A percentile compares a stretch with the other conserved stretches of the same genome.
phyloP scores from a whole-genome alignment of 1,139 yeast species.

The Suhomyces bolitotheri region DNA sequence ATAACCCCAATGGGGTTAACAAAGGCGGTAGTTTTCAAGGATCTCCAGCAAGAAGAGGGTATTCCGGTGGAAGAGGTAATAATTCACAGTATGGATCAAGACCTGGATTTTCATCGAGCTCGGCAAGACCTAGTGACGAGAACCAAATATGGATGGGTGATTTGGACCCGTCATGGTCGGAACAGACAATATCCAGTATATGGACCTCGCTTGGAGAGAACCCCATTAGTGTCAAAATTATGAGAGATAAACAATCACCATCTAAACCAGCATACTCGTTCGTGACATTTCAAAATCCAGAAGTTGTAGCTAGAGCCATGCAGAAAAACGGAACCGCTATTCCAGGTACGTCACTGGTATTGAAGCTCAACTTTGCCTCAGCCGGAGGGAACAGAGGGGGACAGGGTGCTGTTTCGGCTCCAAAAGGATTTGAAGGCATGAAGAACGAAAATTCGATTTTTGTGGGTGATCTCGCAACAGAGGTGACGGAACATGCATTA shows the following conservation, averaged over 20 bases:
- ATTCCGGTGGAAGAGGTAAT: conserved; percentile 4
- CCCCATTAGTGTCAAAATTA: conserved; percentile 39
- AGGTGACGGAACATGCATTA: conserved; percentile 71
- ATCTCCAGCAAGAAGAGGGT: conserved; percentile 6
- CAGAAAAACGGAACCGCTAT: conserved; percentile 67
- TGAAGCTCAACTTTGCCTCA: conserved; percentile 86
- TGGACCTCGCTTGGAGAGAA: conserved; percentile 55
- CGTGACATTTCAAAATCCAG: conserved; percentile 70
- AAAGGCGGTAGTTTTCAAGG: conserved; percentile 3
- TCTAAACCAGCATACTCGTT: conserved; percentile 68
- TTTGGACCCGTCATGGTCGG: conserved; percentile 84
- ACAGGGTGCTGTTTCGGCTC: not conserved
- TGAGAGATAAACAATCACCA: conserved; percentile 45
- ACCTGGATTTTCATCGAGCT: not conserved
- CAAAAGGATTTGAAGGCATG: conserved; percentile 7
- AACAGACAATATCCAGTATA: conserved; percentile 59
- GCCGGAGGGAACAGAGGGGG: conserved; percentile 12
- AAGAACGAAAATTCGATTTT: conserved; percentile 65
- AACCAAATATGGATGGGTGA: conserved; percentile 90
- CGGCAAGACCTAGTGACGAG: conserved; percentile 11
- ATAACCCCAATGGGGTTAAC: conserved; percentile 4
- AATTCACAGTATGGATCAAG: conserved; percentile 5
- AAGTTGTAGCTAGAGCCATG: conserved; percentile 70
- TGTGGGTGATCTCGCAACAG: conserved; percentile 82
- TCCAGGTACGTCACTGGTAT: conserved; percentile 56